A percentile compares a stretch with the other conserved stretches of the same genome.
Conservation (phyloP, 768 basidiomycete genomes). For the Plicaturopsis crispa region DNA sequence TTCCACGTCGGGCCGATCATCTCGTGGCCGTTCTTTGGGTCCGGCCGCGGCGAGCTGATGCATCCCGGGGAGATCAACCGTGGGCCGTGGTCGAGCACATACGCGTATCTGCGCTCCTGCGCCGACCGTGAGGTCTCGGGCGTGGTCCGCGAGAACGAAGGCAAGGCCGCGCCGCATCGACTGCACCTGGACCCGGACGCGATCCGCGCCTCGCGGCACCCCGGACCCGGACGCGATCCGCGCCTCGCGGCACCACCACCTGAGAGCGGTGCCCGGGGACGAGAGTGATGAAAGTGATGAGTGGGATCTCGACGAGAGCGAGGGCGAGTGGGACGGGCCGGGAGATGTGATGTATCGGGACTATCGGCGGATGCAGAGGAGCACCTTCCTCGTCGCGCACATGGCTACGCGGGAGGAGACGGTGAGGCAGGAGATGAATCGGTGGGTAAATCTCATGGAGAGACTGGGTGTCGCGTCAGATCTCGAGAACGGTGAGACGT, state of each 20-base stretch:
- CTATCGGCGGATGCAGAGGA: constrained; percentile 74
- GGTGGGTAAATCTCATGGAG: constrained; percentile 68
- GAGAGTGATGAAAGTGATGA: constrained; percentile 73
- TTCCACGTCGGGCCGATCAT: constrained; percentile 78
- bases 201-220: constrained; percentile 56
- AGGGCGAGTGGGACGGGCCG: constrained; percentile 73
- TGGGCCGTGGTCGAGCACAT: constrained; percentile 66
- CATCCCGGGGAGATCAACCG: constrained; percentile 76
- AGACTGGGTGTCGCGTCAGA: constrained; percentile 29
- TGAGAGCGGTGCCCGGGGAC: constrained; percentile 63
- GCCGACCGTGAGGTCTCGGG: constrained; percentile 62
- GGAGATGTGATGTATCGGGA: constrained; percentile 77
- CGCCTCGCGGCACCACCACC: constrained; percentile 61
- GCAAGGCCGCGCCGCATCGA: constrained; percentile 65
- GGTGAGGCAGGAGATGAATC: constrained; percentile 62
- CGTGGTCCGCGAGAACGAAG: constrained; percentile 74
- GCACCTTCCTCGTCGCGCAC: constrained; percentile 73
- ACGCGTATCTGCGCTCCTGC: constrained; percentile 59
- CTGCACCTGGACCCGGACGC: constrained; percentile 80
- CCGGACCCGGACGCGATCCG: constrained; percentile 75
- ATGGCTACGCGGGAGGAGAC: constrained; percentile 52
- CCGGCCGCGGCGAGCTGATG: constrained; percentile 64
- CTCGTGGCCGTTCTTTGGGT: constrained; percentile 89
- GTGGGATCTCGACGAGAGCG: constrained; percentile 73
- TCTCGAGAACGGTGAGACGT: constrained; percentile 38